These are phyloP conservation scores for Marchantia paleacea DNA, from an alignment of 225 moss, liverwort and hornwort species.

Conservation along the genomic window DNA sequence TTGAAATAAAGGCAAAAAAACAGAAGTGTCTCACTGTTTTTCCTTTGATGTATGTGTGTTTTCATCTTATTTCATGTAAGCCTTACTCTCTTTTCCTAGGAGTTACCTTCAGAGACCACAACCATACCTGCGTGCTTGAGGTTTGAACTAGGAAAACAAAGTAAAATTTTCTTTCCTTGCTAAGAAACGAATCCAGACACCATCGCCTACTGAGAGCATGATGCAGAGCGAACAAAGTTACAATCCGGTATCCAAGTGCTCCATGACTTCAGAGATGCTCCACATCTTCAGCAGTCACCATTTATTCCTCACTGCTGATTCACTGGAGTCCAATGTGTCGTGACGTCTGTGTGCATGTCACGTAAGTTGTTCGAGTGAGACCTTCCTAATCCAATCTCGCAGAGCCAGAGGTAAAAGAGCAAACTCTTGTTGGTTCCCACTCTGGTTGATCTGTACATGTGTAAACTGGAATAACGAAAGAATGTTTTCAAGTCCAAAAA, in stretches of 20 bases:
- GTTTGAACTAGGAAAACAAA: too few relatives aligned
- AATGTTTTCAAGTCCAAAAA: neutral
- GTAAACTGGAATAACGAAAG: neutral
- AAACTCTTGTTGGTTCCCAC: neutral
- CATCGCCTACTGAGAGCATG: too few relatives aligned
- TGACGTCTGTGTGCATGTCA: neutral
- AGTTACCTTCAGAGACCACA: too few relatives aligned
- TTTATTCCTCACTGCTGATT: neutral
- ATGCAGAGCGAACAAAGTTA: too few relatives aligned
- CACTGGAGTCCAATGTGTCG: neutral
- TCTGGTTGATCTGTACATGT: neutral
- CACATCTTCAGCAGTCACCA: neutral
- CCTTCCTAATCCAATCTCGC: neutral
- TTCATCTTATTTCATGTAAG: too few relatives aligned
- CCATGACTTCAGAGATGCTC: neutral
- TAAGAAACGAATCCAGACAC: too few relatives aligned
- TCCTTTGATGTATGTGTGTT: too few relatives aligned
- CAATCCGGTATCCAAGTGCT: neutral
- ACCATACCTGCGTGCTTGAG: too few relatives aligned
- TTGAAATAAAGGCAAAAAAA: too few relatives aligned
- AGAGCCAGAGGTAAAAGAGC: neutral
- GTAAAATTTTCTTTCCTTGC: too few relatives aligned
- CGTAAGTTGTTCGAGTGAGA: neutral
- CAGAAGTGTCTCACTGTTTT: too few relatives aligned
- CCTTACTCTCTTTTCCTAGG: too few relatives aligned